Percentiles rank a stretch among this genome's conserved stretches.
These are phyloP conservation scores for Podila epicladia DNA, from an alignment of 192 early-diverging fungal species.

Conservation along the genomic window DNA sequence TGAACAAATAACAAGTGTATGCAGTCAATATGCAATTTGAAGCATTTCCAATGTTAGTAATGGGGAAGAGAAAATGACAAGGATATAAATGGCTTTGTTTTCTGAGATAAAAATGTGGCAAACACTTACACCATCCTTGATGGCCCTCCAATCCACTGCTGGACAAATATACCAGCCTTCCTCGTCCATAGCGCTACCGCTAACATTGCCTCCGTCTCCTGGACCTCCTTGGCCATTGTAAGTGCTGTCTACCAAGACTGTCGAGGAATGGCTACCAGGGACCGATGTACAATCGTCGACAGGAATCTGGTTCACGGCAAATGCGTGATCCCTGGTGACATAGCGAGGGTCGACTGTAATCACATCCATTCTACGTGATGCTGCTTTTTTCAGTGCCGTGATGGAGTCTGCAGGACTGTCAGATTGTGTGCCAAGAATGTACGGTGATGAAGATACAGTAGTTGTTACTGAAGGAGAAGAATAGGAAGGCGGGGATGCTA, in stretches of 20 bases:
- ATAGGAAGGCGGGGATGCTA: background rate
- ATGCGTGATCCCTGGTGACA: background rate
- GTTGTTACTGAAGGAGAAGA: background rate
- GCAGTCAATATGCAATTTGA: too few relatives aligned
- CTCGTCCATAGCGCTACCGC: background rate
- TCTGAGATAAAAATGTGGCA: background rate
- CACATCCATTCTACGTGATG: background rate
- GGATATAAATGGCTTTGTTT: too few relatives aligned
- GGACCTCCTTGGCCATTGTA: background rate
- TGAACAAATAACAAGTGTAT: background rate
- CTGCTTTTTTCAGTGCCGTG: background rate
- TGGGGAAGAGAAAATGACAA: background rate
- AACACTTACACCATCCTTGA: background rate
- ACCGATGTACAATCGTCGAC: background rate
- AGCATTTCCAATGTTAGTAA: background rate
- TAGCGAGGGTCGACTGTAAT: background rate
- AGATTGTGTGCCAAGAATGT: background rate
- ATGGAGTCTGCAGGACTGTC: background rate
- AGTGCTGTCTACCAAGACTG: background rate
- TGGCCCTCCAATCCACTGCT: background rate
- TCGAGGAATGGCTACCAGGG: too few relatives aligned
- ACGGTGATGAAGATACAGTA: background rate
- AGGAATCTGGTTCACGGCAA: background rate
- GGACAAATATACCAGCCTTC: background rate
- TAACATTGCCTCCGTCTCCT: background rate